Evolutionary conservation across 495 filamentous ascomycete genomes (phyloP).

Genomic region (Hyaloscypha bicolor): DNA sequence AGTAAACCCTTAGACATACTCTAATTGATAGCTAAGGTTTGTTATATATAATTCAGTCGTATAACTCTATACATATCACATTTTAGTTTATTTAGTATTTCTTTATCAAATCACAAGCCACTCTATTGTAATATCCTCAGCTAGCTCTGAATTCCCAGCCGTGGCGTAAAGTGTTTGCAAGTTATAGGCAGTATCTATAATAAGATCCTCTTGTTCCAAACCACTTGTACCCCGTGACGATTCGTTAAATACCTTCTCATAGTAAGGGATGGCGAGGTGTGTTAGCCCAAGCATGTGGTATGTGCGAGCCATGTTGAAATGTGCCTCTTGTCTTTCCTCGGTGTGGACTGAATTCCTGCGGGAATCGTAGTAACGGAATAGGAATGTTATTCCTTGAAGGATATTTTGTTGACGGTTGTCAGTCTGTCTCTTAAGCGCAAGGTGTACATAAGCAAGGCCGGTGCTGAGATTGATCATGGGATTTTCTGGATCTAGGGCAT

Average conservation of each 20-base stretch:
- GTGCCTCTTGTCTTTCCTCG: conserved; percentile 74
- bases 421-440: conserved; percentile 82
- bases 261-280: conserved; percentile 77
- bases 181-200: conserved; percentile 74
- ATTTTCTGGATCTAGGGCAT: conserved; percentile 75
- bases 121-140: conserved; percentile 57
- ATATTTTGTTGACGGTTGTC: conserved; percentile 88
- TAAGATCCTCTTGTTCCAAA: conserved; percentile 58
- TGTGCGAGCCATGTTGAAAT: conserved; percentile 83
- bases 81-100: too few species aligned
- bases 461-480: conserved; percentile 73
- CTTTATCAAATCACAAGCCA: conserved; percentile 42
- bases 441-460: conserved; percentile 77
- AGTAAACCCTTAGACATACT: conserved; percentile 6
- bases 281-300: conserved; percentile 80
- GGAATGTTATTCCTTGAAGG: conserved; percentile 79
- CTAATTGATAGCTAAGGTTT: too few species aligned
- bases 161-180: conserved; percentile 66
- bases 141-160: conserved; percentile 58
- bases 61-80: too few species aligned
- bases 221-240: conserved; percentile 29
- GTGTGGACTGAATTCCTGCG: conserved; percentile 43
- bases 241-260: conserved; percentile 54
- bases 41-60: too few species aligned
- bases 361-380: conserved; percentile 73